Evolutionary conservation across 441 rosid genomes (phyloP), one percentile per base, ranked within the genome.

Genomic region (Jatropha podagrica): DNA sequence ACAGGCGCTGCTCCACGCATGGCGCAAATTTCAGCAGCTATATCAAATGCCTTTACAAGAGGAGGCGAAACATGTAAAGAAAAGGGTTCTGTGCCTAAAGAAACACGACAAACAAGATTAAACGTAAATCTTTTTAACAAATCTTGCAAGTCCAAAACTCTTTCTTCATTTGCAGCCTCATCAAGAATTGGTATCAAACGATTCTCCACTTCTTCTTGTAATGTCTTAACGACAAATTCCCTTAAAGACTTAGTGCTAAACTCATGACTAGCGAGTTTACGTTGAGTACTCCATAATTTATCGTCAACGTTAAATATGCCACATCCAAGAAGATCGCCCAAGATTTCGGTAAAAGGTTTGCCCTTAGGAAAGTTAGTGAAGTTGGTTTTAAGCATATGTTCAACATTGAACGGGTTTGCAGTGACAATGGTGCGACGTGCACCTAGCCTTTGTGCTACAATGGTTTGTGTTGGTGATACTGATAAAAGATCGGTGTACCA

Each of bases 301-400:
- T 92, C 98, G 18, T 94, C 98, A 0, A 81, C 89, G 59, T 92
- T 90, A 64, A 92, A 92, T 14, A 90, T 90, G n/a, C 95, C 95
- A 54, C 79, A 56, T 4, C 97, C 97, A 17, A 92, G 95, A 37
- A 94, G 85, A 72, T 94, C 95, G 0, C 94, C 96, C 1, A 92
- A 93, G 67, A 94, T 84, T 23, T 85, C 93, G 0, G 93, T 89
- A 72, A 92, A 94, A 13, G 91, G 90, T 67, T 82, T 80, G 14
- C 98, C 98, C 79, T 94, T 94, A 0, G 97, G 95, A 84, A 83
- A 94, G 79, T 92, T 92, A 4, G 20, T 23, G 87, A 91, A 92
- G 77, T 85, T 86, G 68, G 87, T 76, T 72, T 76, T 88, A 76
- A 94, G 96, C n/a, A 92, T 77, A 78, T 94, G 74, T 71, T 94